Conservation (phyloP, 2,329 filamentous ascomycete genomes). For the Chrysoporthe cubensis region DNA sequence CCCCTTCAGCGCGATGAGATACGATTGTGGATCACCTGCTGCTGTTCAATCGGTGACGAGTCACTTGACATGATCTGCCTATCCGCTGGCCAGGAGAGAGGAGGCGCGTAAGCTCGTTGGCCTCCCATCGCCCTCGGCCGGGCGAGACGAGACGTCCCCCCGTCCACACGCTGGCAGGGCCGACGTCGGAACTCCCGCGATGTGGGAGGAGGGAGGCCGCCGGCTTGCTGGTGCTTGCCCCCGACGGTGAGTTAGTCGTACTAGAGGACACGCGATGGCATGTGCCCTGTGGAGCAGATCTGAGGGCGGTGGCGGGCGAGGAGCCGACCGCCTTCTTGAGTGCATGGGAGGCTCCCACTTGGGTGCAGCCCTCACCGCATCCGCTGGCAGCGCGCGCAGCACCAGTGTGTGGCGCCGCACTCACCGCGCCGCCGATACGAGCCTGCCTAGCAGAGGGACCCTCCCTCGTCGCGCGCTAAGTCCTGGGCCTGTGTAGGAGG, state of each 20-base stretch:
- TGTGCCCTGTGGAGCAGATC: conserved; percentile 12
- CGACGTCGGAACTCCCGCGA: background rate
- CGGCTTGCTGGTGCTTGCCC: background rate
- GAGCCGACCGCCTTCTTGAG: conserved; percentile 18
- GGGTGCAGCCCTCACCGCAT: conserved; percentile 17
- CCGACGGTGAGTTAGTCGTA: background rate
- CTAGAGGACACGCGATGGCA: background rate
- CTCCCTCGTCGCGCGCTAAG: no score
- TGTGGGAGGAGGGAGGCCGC: background rate
- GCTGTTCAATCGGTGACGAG: background rate
- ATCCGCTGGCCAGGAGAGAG: background rate
- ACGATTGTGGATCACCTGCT: background rate
- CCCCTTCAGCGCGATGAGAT: conserved; percentile 10
- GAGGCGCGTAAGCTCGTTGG: background rate
- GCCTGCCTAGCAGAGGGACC: no score
- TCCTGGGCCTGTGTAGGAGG: no score
- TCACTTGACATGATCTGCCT: background rate
- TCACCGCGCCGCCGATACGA: no score
- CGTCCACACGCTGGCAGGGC: background rate
- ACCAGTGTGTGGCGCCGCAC: no score
- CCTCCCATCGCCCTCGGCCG: background rate
- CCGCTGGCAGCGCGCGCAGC: conserved; percentile 42
- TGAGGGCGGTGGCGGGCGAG: conserved; percentile 11
- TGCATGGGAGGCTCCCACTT: conserved; percentile 19
- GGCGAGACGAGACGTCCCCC: background rate